Base-by-base conservation (phyloP, 495 filamentous ascomycete species). In the Podospora sp. region DNA sequence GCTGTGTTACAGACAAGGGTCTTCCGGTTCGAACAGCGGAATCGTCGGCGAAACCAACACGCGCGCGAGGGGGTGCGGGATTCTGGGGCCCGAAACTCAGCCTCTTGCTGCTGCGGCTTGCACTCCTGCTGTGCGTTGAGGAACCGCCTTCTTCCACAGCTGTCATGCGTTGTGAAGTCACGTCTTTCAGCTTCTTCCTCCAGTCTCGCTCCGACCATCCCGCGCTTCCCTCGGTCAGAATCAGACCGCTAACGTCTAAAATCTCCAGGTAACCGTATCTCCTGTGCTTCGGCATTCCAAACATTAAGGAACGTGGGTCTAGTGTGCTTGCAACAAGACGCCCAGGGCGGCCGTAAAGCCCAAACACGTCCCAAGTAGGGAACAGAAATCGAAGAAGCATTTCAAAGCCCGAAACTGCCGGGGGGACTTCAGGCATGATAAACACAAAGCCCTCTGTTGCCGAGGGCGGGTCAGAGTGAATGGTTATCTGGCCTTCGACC, bases 381-480 rank as follows among this genome's bases (percentile, higher is more conserved):
- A 99, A 95, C 8, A 99, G 80, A 80, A 91, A 98, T 29, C 92
- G 87, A n/a, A 99, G 84, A 87, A 98, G 92, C 82, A 93, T 97
- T 75, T 99, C 95, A 69, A 98, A 97, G 1, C 96, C 96, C 64
- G 88, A 89, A 14, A 99, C 91, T 1, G 92, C 93, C 33, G 94
- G 89, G 75, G 92, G 94, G 2, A 88, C 86, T 76, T 99, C 95
- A 1, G 95, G 96, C 96, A 98, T 97, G 69, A 97, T 89, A 73
- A 98, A 99, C 3, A 99, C 92, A 72, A 96, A 96, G 1, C 96
- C 95, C 73, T 98, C 96, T 8, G 87, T 89, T 8, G 87, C 86
- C 6, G 90, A 85, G 35, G 91, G 85, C 5, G 88, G 87, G 11
- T 86, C 84, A 0, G 89, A 87, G 76, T 97, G 92, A 29, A 97